Base-by-base conservation (phyloP, 2,329 filamentous ascomycete species). In the Fusarium subglutinans region DNA sequence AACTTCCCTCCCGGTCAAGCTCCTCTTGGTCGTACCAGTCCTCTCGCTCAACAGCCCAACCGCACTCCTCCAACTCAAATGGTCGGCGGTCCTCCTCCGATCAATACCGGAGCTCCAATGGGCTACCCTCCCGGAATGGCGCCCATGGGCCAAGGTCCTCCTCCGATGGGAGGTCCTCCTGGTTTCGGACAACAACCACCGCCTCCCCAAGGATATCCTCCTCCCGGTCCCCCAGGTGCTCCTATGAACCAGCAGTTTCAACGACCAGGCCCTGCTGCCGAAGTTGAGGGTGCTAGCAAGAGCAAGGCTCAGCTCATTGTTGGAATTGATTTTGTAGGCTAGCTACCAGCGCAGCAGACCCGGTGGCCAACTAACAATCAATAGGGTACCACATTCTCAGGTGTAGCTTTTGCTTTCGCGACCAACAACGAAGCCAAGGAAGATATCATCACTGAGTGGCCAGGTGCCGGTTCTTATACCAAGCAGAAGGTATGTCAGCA, bases 401-500 rank as follows among this genome's bases (percentile, higher is more conserved):
- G 96, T 82, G 96, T 98, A 73, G 96, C 96, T 41, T 98, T 97
- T 82, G 95, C 95, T 38, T 99, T 98, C 84, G 95, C 95, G 70
- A 98, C 96, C 69, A 98, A 98, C 85, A 97, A 96, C 77, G 95
- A 98, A 84, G 95, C 95, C 69, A 97, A 98, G 83, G 96, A 98
- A 84, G 96, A 98, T 83, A 98, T 98, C 79, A 99, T 99, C 79
- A 97, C 96, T 73, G 96, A 99, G 85, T 99, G 96, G 96, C 96
- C 96, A 33, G 96, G 96, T 77, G 95, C 96, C 41, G 96, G 96
- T 77, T 98, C 96, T 64, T 96, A 98, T 83, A 98, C 96, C 57
- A 98, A 98, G 86, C 96, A 99, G 86, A 99, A 99, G 92, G 96
- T 97, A 82, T 51, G 82, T 67, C 18, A 54, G 26, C 45, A 12